phyloP scores from a whole-genome alignment of 371 early-diverging fungal species.

The Mortierella sp. region DNA sequence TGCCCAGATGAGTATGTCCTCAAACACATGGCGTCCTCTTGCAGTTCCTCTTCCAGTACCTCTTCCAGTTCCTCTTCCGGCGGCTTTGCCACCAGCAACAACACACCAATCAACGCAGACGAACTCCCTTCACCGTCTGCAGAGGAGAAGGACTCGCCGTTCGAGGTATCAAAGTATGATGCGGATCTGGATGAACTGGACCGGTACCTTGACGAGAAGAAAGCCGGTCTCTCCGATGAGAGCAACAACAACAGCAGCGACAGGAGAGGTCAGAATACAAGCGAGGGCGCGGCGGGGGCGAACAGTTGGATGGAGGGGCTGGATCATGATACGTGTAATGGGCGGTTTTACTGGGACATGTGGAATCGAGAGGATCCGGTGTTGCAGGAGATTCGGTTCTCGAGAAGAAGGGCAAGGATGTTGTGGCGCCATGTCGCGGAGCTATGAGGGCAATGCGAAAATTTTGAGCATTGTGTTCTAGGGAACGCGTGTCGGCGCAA shows the following conservation, averaged over 20 bases:
- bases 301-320: constrained; percentile 21
- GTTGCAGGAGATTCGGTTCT: constrained; percentile 28
- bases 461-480: background rate
- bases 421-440: constrained; percentile 38
- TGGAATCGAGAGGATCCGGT: constrained; percentile 27
- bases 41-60: background rate
- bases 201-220: constrained; percentile 20
- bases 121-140: background rate
- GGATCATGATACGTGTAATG: constrained; percentile 38
- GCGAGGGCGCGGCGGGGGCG: background rate
- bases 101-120: background rate
- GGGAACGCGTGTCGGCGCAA: too few relatives aligned
- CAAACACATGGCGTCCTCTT: background rate
- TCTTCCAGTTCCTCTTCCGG: constrained; percentile 4
- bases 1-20: constrained; percentile 31
- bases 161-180: constrained; percentile 37
- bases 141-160: constrained; percentile 17
- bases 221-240: background rate
- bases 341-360: constrained; percentile 41
- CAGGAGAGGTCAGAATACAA: background rate
- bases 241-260: background rate
- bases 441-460: background rate
- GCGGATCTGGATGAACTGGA: constrained; percentile 46
- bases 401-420: constrained; percentile 32
- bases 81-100: constrained; percentile 3